Base-by-base conservation (phyloP, 2,329 filamentous ascomycete genomes). In the Ophiocordyceps polyrhachis-furcata region DNA sequence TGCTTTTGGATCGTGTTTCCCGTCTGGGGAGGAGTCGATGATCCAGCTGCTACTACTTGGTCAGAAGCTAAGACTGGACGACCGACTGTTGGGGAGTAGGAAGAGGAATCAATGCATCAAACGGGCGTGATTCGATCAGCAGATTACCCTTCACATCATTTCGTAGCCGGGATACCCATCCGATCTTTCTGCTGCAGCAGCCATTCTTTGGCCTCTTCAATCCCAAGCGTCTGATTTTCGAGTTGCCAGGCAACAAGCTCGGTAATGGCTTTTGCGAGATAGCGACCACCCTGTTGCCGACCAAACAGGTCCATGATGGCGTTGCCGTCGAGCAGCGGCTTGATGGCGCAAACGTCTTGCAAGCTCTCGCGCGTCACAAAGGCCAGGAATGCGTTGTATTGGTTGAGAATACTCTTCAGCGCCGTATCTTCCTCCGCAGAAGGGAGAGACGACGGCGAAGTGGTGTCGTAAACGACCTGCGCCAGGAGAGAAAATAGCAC, bases 161-260 rank as follows among this genome's bases (percentile, higher is more conserved):
- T 19, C 6, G 35, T n/a, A 3, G 35, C 7, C 2, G 35, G 35
- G 19, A 38, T n/a, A 11, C 35, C 35, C n/a, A 38, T n/a, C 35
- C 35, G 35, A 17, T 21, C 47, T 19, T 40, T 25, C 20, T 23
- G 45, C 14, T 15, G 42, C 11, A 47, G 28, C 9, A 52, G 46
- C 50, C 50, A 52, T 17, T 19, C n/a, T 28, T 46, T 46, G 1
- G 47, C 48, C 23, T 47, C 45, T 14, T 49, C 48, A 7, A 40
- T 38, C 5, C 43, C 47, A 11, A 35, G 40, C 13, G 45, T 44
- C 8, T 15, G 41, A 20, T 51, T 42, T 28, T 51, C 48, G 41
- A 52, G 46, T 17, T 52, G 48, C 49, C 49, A 50, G n/a, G 32
- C 44, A 5, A 51, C 12, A 1, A 51, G 41, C 9, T 28, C 42